Evolutionary conservation across 208 protist species (phyloP), one percentile per base, ranked within the genome.

Genomic region (Strigomonas galati): DNA sequence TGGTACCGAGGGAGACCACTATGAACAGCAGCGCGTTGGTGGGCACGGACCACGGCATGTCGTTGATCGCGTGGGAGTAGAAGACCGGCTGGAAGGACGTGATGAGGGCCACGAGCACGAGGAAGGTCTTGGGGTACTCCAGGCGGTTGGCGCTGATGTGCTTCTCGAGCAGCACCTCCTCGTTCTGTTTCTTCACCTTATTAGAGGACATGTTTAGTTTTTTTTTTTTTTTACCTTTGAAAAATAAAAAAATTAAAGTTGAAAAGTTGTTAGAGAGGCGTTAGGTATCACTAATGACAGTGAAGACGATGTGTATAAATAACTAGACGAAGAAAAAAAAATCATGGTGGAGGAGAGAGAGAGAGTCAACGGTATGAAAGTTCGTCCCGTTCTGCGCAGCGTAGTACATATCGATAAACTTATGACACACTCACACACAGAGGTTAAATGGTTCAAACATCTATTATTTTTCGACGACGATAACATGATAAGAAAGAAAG

Each of bases 81-180:
- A 91, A 94, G 23, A 92, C 79, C 0, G 90, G 84, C 80, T 93
- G 87, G 64, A 96, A 92, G 61, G 85, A 61, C 27, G 77, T 67
- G 60, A 90, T 82, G 58, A 84, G 31, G 30, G 85, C 82, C 24
- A 96, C 74, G 24, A 84, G 56, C 9, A 80, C 59, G 32, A 96
- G 78, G 1, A 76, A 77, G 35, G 80, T 52, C 65, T 86, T 87
- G 40, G 90, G 84, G 80, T 93, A 93, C 23, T 91, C 74, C 30
- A 96, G 79, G 19, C 78, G 75, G 78, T 96, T 93, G 21, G 82
- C 81, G 62, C 81, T 82, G 66, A 96, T 96, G 77, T 85, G 82
- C 63, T 79, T 78, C 26, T 96, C 87, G 31, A 96, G 78, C n/a
- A 96, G 69, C 17, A 65, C 58, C 26, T 94, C 85, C 58, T 96